Evolutionary conservation across 2,329 filamentous ascomycete genomes (phyloP), one percentile per base, ranked within the genome.

Genomic region (Dactylonectria estremocensis): DNA sequence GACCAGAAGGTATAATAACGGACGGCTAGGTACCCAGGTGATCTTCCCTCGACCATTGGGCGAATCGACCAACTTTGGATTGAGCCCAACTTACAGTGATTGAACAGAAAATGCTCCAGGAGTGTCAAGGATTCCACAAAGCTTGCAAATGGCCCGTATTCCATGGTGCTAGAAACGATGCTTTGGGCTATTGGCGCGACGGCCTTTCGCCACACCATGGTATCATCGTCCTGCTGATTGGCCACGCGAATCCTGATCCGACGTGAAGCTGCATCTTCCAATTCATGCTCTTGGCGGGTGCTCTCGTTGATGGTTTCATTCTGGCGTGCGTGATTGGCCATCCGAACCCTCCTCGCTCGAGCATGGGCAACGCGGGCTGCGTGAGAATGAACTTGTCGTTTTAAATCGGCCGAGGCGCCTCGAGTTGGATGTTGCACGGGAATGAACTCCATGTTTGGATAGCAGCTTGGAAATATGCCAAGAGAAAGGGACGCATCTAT

Each of bases 311-410:
- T 16, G 31, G n/a, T 20, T 16, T 18, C 31, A 10, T 53, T 63
- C 13, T 60, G 16, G 6, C 24, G 46, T 10, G 35, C 31, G 9
- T 56, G 40, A 13, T 54, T 16, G 3, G 40, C 22, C 18, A 66
- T 50, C 24, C 52, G 68, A 28, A 28, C 10, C 35, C 46, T 63
- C 24, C 66, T 65, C 4, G 66, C 33, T 48, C 62, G 61, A 13
- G 66, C 61, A 24, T 70, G 68, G 5, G 68, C 52, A 2, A 66
- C 52, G n/a, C 68, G 68, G 5, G 68, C 68, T 1, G 68, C 68
- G n/a, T 70, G 66, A 6, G 66, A 66, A 43, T 68, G 68, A 28
- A 56, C 60, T 20, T 58, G 62, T 61, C 61, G 66, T 37, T 48
- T 70, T 7, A 60, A 24, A 7, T 45, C n/a, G 3, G 61, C 31